Conservation (phyloP, 495 filamentous ascomycete genomes). For the Sordaria brevicollis region DNA sequence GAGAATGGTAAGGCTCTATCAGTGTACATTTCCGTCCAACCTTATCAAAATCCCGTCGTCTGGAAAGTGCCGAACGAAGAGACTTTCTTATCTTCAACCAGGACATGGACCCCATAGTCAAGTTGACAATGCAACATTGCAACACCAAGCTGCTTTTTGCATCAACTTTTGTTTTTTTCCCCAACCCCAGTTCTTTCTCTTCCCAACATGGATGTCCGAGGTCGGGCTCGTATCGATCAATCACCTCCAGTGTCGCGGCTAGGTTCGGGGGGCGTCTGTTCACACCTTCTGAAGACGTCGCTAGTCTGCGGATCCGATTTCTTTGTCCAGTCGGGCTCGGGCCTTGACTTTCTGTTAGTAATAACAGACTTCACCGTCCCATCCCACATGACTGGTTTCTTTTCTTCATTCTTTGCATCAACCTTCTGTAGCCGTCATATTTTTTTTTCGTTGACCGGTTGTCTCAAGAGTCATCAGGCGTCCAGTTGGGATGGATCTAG, state of each 20-base stretch:
- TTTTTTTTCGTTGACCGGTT: background rate
- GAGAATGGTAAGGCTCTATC: too few relatives aligned
- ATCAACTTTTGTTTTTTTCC: too few relatives aligned
- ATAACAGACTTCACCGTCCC: constrained; percentile 14
- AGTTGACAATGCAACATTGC: too few relatives aligned
- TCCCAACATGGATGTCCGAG: constrained; percentile 10
- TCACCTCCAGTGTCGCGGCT: background rate
- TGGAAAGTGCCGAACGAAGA: too few relatives aligned
- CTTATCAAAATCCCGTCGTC: too few relatives aligned
- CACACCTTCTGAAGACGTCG: background rate
- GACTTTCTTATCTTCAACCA: too few relatives aligned
- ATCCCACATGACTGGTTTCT: constrained; percentile 15
- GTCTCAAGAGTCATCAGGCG: background rate
- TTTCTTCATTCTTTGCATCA: background rate
- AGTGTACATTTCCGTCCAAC: too few relatives aligned
- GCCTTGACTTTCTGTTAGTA: constrained; percentile 24
- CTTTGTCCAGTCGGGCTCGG: constrained; percentile 18
- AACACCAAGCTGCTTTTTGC: too few relatives aligned
- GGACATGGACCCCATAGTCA: too few relatives aligned
- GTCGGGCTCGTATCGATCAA: constrained; percentile 8
- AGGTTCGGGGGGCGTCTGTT: background rate
- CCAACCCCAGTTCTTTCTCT: background rate
- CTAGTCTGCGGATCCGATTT: constrained; percentile 8
- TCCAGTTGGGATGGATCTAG: background rate
- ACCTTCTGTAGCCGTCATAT: background rate